These are phyloP conservation scores for Aspergillus alliaceus DNA, from an alignment of 2,329 filamentous ascomycete species.

Conservation along the genomic window DNA sequence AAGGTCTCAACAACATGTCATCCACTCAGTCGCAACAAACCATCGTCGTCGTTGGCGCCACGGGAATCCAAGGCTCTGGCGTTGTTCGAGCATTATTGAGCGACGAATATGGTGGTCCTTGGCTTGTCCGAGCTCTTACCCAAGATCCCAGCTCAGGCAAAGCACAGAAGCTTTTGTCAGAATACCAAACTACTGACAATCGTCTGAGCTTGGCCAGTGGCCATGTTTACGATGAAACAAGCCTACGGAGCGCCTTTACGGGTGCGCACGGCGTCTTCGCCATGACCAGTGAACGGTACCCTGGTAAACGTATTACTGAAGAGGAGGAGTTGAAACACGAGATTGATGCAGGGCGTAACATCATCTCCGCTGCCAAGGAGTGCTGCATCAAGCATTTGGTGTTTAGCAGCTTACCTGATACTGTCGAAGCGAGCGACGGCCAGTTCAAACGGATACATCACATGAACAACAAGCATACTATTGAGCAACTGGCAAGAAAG, in stretches of 20 bases:
- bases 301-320: conserved; percentile 9
- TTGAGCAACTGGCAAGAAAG: conserved; percentile 15
- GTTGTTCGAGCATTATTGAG: neutral
- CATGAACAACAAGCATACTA: conserved; percentile 15
- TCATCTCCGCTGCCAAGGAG: conserved; percentile 17
- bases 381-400: conserved; percentile 15
- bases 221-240: conserved; percentile 8
- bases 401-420: conserved; percentile 21
- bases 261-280: conserved; percentile 21
- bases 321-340: conserved; percentile 21
- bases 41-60: neutral
- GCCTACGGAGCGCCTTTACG: conserved; percentile 11
- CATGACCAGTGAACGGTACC: conserved; percentile 9
- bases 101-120: neutral
- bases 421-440: conserved; percentile 8
- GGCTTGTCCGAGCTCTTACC: neutral
- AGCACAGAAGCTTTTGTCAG: neutral
- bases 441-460: conserved; percentile 14
- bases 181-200: conserved; percentile 1
- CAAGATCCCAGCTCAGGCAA: neutral
- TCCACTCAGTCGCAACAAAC: too few species aligned
- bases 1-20: too few species aligned
- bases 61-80: neutral
- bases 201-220: conserved; percentile 9
- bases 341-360: conserved; percentile 17